These are phyloP conservation scores for Cordyceps farinosa DNA, from an alignment of 2,329 filamentous ascomycete genomes.

Conservation along the genomic window DNA sequence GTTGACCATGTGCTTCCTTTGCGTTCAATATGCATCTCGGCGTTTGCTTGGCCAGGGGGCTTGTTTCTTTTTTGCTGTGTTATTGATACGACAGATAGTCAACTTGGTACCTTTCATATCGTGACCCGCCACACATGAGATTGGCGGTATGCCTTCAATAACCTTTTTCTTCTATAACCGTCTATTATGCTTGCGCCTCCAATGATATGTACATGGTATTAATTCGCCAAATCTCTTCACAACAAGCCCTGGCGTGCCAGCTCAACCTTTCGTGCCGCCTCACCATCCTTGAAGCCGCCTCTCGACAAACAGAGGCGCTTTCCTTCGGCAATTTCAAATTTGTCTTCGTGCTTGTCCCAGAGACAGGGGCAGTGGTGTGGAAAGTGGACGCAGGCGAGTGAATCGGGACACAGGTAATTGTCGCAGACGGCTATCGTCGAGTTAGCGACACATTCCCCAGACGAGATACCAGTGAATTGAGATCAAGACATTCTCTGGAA, in stretches of 20 bases:
- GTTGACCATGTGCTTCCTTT: not conserved
- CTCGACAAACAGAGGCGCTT: slow-evolving; percentile 70
- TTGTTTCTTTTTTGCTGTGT: not conserved
- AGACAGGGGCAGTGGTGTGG: slow-evolving; percentile 96
- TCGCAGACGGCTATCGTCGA: slow-evolving; percentile 67
- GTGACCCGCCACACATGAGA: not conserved
- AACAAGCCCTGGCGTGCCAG: slow-evolving; percentile 74
- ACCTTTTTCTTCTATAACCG: slow-evolving; percentile 11
- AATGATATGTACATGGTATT: not conserved
- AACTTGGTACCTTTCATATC: not conserved
- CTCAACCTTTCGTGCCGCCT: slow-evolving; percentile 72
- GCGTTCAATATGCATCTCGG: not conserved
- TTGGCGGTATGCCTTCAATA: not conserved
- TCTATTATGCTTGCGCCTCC: not conserved
- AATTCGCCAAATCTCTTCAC: slow-evolving; percentile 33
- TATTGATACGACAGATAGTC: not conserved
- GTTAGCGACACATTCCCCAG: not conserved
- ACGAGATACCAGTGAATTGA: not conserved
- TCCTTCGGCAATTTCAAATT: slow-evolving; percentile 70
- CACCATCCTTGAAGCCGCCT: slow-evolving; percentile 68
- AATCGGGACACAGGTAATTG: slow-evolving; percentile 92
- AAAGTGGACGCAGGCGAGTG: slow-evolving; percentile 90
- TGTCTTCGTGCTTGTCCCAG: slow-evolving; percentile 72
- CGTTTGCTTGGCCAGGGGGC: not conserved
- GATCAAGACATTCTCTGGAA: not conserved